Percentiles rank a stretch among this genome's conserved stretches.
phyloP scores from a whole-genome alignment of 139 green algal genomes.

The Eudorina sp. region DNA sequence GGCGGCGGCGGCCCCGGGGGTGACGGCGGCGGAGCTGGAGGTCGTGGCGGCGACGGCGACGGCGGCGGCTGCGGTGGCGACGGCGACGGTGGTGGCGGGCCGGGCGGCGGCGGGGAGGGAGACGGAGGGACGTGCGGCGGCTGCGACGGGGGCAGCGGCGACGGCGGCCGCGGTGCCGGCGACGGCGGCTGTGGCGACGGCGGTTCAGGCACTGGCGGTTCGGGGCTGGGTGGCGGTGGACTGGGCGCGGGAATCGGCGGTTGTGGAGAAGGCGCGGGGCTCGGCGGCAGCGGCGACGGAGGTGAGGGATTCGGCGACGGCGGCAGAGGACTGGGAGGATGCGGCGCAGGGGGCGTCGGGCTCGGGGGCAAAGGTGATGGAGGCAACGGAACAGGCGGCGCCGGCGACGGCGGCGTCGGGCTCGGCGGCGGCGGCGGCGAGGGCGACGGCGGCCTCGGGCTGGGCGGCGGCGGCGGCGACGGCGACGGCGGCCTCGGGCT shows the following conservation, averaged over 20 bases:
- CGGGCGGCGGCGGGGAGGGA: neutral
- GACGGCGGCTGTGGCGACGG: neutral
- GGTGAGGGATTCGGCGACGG: neutral
- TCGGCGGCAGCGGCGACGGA: neutral
- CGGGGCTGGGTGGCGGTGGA: neutral
- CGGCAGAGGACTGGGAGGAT: neutral
- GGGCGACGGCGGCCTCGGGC: too few species aligned
- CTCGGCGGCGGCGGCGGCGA: conserved; percentile 18
- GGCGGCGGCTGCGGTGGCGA: neutral
- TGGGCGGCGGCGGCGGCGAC: neutral
- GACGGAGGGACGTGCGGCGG: neutral
- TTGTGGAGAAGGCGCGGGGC: neutral
- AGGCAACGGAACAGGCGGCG: neutral
- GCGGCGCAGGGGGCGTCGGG: neutral
- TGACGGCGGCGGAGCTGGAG: neutral
- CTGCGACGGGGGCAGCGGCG: neutral
- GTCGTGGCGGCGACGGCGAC: too few species aligned
- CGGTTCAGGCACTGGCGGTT: neutral
- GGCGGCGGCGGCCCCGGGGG: neutral
- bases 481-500: neutral
- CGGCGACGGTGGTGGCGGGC: neutral
- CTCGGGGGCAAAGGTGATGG: too few species aligned
- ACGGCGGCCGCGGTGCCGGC: neutral
- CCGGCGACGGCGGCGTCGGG: neutral
- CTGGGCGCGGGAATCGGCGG: too few species aligned